Evolutionary conservation across 495 filamentous ascomycete species (phyloP), one percentile per base, ranked within the genome.

Genomic region (Tuber aestivum): DNA sequence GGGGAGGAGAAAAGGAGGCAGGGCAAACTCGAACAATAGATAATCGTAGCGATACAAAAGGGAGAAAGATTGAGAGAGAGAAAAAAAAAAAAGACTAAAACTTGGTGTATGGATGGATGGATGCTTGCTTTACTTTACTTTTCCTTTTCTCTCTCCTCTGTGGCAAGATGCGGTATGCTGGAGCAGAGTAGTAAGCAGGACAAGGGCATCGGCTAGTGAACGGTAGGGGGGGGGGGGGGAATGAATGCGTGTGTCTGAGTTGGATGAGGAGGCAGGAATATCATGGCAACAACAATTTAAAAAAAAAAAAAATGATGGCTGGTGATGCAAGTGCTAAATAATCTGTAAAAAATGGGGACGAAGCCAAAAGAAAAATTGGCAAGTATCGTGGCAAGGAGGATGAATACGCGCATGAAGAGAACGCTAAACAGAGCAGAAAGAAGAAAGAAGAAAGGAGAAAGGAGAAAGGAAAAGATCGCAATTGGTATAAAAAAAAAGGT

Each of bases 171-270:
- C 75, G 72, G n/a, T n/a, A 70, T 72, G 61, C 72, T 72, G 61
- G 72, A 70, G 72, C 70, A 79, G 73, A 78, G 77, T 73, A 78
- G 77, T 41, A 75, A 71, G 70, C 70, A 73, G 77, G 61, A 78
- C 50, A 56, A 56, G 50, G 50, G 50, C n/a, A 27, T 56, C n/a
- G 50, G 50, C 50, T 8, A 9, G 50, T 56, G 50, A 56, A 27
- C n/a, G 50, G 56, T n/a, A 32, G 56, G 56, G 27, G 56, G 56
- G 48, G 23, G 6, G 20, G 6, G 21, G 21, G n/a, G n/a, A n/a
- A n/a, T n/a, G n/a, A n/a, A 9, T 50, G 45, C 23, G 21, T 50
- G 45, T 61, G 50, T 32, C 56, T 32, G 56, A 32, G 56, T 32
- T 56, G 23, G n/a, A 6, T 0, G 23, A 56, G 23, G 48, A 23